Base-by-base conservation (phyloP, 2,329 filamentous ascomycete species). In the Cordyceps tenuipes region DNA sequence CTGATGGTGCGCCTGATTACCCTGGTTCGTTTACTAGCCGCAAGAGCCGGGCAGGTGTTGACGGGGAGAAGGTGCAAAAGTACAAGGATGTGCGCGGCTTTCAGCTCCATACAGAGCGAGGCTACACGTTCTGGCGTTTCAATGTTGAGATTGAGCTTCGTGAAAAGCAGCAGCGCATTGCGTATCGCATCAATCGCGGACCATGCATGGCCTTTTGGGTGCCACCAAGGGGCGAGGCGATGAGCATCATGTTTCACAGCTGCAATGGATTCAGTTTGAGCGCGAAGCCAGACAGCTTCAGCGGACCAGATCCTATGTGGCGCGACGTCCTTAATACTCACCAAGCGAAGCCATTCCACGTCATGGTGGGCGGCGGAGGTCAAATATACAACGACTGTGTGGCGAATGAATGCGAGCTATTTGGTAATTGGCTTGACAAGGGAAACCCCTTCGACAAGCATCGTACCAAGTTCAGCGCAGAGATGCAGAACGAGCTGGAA, bases 181-280 rank as follows among this genome's bases (percentile, higher is more conserved):
- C 92, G 0, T 99, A 99, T 73, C 89, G 92, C 58, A 96, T 99
- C 76, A 99, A 99, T 69, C 82, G 87, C 51, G 93, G 94, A 0
- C 92, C 93, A 6, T 85, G 90, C 2, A 86, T 90, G 57, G 90
- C 88, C 1, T 99, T 99, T 72, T 99, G 94, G 93, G 91, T 99
- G 0, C 94, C 95, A 5, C 88, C 88, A 36, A 83, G 81, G 54
- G 88, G 85, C 17, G 82, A 96, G 71, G 84, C 89, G 2, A 99
- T 99, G 94, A 97, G 97, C 75, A 90, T 97, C 71, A 96, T 97
- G 91, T 99, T 97, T 76, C 84, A 97, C 76, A 96, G 89, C 71
- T 96, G 94, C 77, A 99, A 99, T 71, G 94, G 95, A 2, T 99
- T 99, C 77, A 93, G 90, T 66, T 72, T 88, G 56, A 88, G 83